Percentiles rank a stretch among this genome's conserved stretches.
These are phyloP conservation scores for Vaccinium darrowii DNA, from an alignment of 148 eudicot genomes.

Conservation along the genomic window DNA sequence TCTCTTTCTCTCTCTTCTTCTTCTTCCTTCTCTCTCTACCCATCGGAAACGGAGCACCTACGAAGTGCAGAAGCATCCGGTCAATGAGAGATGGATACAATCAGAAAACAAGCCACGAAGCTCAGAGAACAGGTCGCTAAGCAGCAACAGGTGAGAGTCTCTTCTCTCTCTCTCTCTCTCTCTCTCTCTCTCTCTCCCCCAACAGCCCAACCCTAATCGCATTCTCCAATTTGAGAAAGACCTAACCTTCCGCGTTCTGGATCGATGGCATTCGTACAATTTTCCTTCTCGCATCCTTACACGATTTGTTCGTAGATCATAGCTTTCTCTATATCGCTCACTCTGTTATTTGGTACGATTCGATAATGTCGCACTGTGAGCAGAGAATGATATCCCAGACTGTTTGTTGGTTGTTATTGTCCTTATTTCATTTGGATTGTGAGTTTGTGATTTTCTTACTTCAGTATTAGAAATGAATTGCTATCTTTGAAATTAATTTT, in stretches of 20 bases:
- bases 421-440: background rate
- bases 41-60: background rate
- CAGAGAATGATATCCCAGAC: background rate
- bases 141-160: slow-evolving; percentile 37
- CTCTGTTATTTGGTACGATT: background rate
- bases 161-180: background rate
- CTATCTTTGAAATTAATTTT: background rate
- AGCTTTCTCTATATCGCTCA: background rate
- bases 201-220: slow-evolving; percentile 20
- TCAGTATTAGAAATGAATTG: background rate
- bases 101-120: slow-evolving; percentile 57
- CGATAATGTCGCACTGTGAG: background rate
- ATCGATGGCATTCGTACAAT: slow-evolving; percentile 2
- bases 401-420: background rate
- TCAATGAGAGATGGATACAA: slow-evolving; percentile 43
- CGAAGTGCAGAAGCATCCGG: background rate
- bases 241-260: background rate
- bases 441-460: background rate
- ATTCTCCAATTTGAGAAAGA: background rate
- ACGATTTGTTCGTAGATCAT: background rate
- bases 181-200: slow-evolving; percentile 1
- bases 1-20: no score
- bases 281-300: background rate
- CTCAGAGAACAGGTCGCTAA: slow-evolving; percentile 62
- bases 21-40: background rate